phyloP scores from a whole-genome alignment of 257 asterid species.

The Ilex aquifolium region DNA sequence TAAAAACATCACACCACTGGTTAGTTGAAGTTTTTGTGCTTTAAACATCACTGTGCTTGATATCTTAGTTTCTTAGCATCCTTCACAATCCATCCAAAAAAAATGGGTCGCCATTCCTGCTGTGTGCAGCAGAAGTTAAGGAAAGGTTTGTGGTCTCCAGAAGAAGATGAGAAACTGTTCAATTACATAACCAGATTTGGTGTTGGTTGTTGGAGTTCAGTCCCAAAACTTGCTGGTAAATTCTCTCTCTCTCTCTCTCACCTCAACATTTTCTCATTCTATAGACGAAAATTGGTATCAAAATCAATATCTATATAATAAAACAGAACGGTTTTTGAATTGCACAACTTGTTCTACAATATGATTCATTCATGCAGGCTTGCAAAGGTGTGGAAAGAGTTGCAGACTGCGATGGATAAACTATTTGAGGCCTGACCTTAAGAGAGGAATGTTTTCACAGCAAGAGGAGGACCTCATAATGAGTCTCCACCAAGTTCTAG shows the following conservation, averaged over 20 bases:
- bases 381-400: constrained; percentile 86
- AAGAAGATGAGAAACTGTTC: constrained; percentile 71
- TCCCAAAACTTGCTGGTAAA: constrained; percentile 77
- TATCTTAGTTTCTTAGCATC: too few relatives aligned
- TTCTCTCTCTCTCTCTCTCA: not conserved
- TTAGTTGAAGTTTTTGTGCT: too few relatives aligned
- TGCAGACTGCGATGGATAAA: constrained; percentile 87
- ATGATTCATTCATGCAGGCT: constrained; percentile 29
- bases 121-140: constrained; percentile 65
- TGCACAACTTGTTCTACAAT: too few relatives aligned
- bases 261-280: not conserved
- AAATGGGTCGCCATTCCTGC: constrained; percentile 65
- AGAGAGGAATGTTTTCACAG: constrained; percentile 77
- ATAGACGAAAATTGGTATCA: not conserved
- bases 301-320: too few relatives aligned
- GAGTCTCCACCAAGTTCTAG: constrained; percentile 56
- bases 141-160: constrained; percentile 95
- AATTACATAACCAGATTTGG: constrained; percentile 70
- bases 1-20: not conserved
- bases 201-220: constrained; percentile 94
- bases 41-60: not conserved
- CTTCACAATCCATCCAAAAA: not conserved
- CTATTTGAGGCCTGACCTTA: constrained; percentile 80
- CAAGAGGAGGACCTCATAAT: constrained; percentile 74
- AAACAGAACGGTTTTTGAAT: too few relatives aligned